Base-by-base conservation (phyloP, 805 yeast species). In the Yamadazyma paraphyllophila region DNA sequence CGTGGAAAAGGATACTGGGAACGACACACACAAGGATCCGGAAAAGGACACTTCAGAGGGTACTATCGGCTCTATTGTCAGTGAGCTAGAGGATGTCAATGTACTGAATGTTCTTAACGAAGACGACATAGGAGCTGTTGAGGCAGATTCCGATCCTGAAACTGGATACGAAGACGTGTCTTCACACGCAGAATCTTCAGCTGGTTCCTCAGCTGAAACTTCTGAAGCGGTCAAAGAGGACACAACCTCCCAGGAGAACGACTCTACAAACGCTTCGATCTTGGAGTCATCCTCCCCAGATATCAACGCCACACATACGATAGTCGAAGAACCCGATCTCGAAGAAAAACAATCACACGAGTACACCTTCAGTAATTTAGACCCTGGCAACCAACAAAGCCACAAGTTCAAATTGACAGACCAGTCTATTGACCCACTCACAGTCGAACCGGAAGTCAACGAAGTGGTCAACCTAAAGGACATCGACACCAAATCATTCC, bases 401-500 rank as follows among this genome's bases (percentile, higher is more conserved):
- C 31, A 27, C 20, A 26, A 15, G 9, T 35, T 29, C 40, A 25
- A 10, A 12, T 12, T 14, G 27, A 36, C 20, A 6, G 41, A 29
- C 27, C 13, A 20, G 15, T 35, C 47, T 3, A 30, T 45, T 11
- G 45, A 45, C 27, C 45, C 45, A 5, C 31, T 37, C 14, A 36
- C 41, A 14, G 41, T 43, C 12, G 49, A 43, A 11, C 44, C 49
- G 9, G 46, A 31, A 15, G 41, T 46, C 37, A 43, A 38, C 24
- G 43, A 45, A 25, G 36, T 51, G 15, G 40, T 44, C 15, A 41
- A 51, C 24, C 16, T 51, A 34, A 13, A 38, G 34, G 38, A 46
- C 24, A 36, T 46, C 27, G 47, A 51, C 35, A 43, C 51, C 27
- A 43, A 46, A 35, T 46, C 55, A 11, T 48, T 51, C 36, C 48